Conservation (phyloP, 257 asterid species). For the Schizonepeta tenuifolia region DNA sequence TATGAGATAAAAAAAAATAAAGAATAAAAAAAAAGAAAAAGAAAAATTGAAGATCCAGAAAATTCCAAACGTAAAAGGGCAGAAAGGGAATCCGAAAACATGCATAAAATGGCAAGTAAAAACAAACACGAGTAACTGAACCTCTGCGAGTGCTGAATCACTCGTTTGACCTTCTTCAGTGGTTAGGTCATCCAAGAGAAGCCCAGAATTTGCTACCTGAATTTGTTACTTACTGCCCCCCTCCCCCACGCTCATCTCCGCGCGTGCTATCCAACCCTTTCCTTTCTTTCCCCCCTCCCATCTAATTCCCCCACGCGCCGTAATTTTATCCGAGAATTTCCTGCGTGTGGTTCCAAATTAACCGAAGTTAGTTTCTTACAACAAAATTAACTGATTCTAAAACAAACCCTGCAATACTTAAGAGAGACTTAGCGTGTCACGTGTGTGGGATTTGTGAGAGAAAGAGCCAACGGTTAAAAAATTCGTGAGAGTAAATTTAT, state of each 20-base stretch:
- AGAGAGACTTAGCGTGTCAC: conserved; percentile 19
- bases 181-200: conserved; percentile 37
- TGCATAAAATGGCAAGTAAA: conserved; percentile 43
- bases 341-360: background rate
- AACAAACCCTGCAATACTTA: conserved; percentile 44
- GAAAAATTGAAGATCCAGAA: background rate
- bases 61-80: conserved; percentile 31
- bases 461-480: background rate
- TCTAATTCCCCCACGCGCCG: conserved; percentile 29
- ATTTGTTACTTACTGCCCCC: conserved; percentile 34
- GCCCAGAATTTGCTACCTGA: conserved; percentile 48
- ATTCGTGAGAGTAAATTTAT: no score
- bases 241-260: conserved; percentile 35
- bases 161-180: conserved; percentile 56
- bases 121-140: conserved; percentile 59
- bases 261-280: conserved; percentile 11
- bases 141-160: conserved; percentile 53
- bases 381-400: conserved; percentile 53
- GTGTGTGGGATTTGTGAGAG: no score
- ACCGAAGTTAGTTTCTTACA: conserved; percentile 37
- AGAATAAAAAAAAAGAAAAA: background rate
- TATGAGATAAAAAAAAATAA: background rate
- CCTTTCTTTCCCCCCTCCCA: background rate
- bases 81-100: background rate
- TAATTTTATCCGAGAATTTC: background rate